Conservation (phyloP, 2,329 filamentous ascomycete species). For the Aspergillus texensis region DNA sequence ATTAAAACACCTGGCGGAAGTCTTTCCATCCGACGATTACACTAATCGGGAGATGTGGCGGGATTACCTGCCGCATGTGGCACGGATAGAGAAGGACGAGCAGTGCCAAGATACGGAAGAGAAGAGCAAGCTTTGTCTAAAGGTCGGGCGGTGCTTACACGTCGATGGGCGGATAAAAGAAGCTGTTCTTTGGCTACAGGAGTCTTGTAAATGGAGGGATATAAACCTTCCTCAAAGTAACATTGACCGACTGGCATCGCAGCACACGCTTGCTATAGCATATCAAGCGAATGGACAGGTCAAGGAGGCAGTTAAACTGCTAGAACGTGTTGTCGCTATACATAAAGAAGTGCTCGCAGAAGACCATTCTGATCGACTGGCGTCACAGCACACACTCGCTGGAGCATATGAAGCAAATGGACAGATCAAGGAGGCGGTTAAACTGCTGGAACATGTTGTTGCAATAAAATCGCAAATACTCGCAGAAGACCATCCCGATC, state of each 20-base stretch:
- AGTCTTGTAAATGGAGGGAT: conserved; percentile 3
- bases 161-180: conserved; percentile 1
- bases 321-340: neutral
- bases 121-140: neutral
- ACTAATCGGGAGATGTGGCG: conserved; percentile 27
- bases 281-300: neutral
- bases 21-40: conserved; percentile 15
- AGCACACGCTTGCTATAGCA: neutral
- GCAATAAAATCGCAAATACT: neutral
- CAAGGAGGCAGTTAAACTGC: neutral
- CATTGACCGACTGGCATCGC: neutral
- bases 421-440: neutral
- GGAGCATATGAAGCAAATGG: neutral
- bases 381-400: neutral
- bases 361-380: neutral
- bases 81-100: neutral
- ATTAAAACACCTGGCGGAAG: conserved; percentile 14
- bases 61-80: conserved; percentile 34
- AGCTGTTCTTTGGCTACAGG: conserved; percentile 3
- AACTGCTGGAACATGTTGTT: conserved; percentile 2
- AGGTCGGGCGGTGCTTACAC: neutral
- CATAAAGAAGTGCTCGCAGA: neutral
- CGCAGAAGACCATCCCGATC: neutral
- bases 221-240: neutral
- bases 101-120: neutral